Percentiles rank a stretch among this genome's conserved stretches.
Evolutionary conservation across 371 early-diverging fungal species (phyloP).

Genomic region (Funneliformis caledonium): DNA sequence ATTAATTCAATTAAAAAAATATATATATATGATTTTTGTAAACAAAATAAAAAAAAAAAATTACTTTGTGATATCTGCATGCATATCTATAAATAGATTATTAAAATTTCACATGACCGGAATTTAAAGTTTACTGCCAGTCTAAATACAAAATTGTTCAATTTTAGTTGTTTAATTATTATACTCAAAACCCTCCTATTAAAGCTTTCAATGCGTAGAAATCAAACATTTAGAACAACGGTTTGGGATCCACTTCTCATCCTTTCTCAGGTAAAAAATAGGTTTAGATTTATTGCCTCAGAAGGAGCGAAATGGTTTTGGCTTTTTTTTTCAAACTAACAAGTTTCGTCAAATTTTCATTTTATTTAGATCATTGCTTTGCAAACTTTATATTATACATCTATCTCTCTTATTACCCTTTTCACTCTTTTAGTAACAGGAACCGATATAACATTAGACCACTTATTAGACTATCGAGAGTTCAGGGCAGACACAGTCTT

Average conservation of each 20-base stretch:
- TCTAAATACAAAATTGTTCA: background rate
- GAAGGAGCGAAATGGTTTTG: background rate
- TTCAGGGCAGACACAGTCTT: conserved; percentile 71
- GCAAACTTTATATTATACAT: conserved; percentile 41
- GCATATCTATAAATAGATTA: background rate
- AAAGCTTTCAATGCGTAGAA: conserved; percentile 25
- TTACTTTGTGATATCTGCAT: too few species aligned
- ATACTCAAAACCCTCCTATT: too few species aligned
- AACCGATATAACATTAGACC: conserved; percentile 66
- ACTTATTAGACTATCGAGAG: conserved; percentile 65
- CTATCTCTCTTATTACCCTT: conserved; percentile 31
- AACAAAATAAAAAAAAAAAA: too few species aligned
- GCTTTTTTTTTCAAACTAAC: background rate
- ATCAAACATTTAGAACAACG: conserved; percentile 37
- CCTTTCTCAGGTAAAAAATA: conserved; percentile 30
- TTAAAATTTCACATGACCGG: background rate
- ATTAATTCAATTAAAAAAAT: too few species aligned
- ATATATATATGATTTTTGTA: too few species aligned
- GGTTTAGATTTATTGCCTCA: background rate
- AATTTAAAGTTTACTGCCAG: background rate
- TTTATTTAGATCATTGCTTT: conserved; percentile 40
- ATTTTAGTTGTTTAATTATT: too few species aligned
- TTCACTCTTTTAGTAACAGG: conserved; percentile 57
- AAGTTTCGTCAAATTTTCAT: background rate
- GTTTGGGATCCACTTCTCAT: conserved; percentile 43